Percentiles rank a stretch among this genome's conserved stretches.
Evolutionary conservation across 106 monocot genomes (phyloP).

Genomic region (Platanthera zijinensis): DNA sequence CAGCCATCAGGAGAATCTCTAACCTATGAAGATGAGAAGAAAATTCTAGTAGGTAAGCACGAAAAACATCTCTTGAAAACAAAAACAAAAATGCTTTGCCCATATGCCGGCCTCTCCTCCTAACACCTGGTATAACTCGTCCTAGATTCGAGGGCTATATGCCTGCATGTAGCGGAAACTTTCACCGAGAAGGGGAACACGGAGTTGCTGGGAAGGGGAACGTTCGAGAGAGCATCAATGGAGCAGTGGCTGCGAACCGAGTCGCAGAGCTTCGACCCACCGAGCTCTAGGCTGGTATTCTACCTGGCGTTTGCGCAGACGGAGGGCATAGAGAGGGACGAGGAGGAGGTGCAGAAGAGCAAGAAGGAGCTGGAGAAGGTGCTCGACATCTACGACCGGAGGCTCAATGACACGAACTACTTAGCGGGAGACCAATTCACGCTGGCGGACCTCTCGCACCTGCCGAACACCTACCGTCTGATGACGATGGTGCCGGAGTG

Average conservation of each 20-base stretch:
- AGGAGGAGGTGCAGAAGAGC: slow-evolving; percentile 10
- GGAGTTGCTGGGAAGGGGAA: slow-evolving; percentile 26
- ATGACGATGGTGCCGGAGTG: slow-evolving; percentile 20
- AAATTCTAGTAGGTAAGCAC: slow-evolving; percentile 14
- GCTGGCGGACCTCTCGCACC: slow-evolving; percentile 58
- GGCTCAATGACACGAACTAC: slow-evolving; percentile 39
- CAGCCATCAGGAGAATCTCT: slow-evolving; percentile 19
- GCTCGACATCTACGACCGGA: slow-evolving; percentile 47
- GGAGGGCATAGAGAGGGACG: not conserved
- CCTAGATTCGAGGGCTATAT: slow-evolving; percentile 40
- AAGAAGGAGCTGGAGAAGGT: slow-evolving; percentile 33
- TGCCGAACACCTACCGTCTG: slow-evolving; percentile 51
- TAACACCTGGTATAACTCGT: not conserved
- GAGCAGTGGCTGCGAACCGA: slow-evolving; percentile 37
- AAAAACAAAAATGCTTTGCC: not conserved
- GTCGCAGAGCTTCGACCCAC: slow-evolving; percentile 37
- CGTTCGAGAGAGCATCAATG: slow-evolving; percentile 31
- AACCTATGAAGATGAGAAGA: slow-evolving; percentile 11
- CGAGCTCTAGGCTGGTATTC: slow-evolving; percentile 47
- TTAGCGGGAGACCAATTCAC: slow-evolving; percentile 58
- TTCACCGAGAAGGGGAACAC: slow-evolving; percentile 49
- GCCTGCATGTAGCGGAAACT: slow-evolving; percentile 27
- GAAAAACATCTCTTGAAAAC: not conserved
- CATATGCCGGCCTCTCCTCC: not conserved
- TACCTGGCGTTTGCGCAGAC: slow-evolving; percentile 41